Base-by-base conservation (phyloP, 202 grass and related monocot species). In the Panicum hallii region DNA sequence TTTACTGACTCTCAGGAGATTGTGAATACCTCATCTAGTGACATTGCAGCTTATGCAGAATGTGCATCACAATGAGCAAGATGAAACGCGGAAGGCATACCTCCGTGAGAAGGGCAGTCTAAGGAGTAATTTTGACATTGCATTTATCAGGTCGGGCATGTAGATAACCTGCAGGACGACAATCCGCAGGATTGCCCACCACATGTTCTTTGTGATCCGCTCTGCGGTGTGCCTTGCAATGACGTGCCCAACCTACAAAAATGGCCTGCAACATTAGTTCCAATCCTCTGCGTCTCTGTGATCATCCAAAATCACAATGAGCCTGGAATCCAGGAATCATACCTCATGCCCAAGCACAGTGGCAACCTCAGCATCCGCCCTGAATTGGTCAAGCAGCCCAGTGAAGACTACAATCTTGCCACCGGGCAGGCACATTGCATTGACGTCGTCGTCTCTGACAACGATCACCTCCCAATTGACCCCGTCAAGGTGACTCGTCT, bases 381-480 rank as follows among this genome's bases (percentile, higher is more conserved):
- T 87, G 86, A 99, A 99, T 83, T 91, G 74, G 63, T 99, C 79
- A 3, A 96, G 89, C 88, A 96, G 81, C 57, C 97, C 97, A 50
- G 97, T 94, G 82, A 90, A 96, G 38, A 96, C 91, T 10, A 99
- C 63, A 55, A 99, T 99, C 66, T 99, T 96, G 68, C 97, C 97
- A 75, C 97, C 97, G 0, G 97, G 93, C 71, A 94, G 79, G 81
- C 97, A 99, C 69, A 92, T 87, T 20, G 97, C 97, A 87, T 96
- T 99, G 34, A 92, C 70, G 2, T 73, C n/a, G 38, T 92, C 49
- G 34, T 99, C 93, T 40, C 38, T 89, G 32, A 99, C 93, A 70
- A 99, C 97, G 9, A 99, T 84, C 22, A 99, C 88, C 88, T 99
- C 93, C 97, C 97, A 99, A 82, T 96, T 96, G 63, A 99, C 74